Evolutionary conservation across 2,329 filamentous ascomycete species (phyloP), one percentile per base, ranked within the genome.

Genomic region (Pezicula carpinea): DNA sequence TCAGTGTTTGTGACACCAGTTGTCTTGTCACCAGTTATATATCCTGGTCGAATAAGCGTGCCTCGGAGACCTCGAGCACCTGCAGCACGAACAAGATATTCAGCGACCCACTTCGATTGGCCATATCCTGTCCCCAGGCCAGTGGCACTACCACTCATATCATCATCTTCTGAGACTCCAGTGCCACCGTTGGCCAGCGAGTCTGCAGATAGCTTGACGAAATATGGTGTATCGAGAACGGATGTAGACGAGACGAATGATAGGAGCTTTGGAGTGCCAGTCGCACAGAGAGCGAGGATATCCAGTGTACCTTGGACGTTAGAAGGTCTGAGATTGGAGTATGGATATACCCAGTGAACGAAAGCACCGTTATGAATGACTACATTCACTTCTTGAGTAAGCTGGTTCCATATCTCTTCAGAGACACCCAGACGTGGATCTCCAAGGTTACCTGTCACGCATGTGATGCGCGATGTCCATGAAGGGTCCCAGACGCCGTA

Each of bases 41-140:
- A 96, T 23, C 92, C 90, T 3, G 92, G 85, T 11, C 92, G 82
- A 41, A 96, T 74, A 35, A 96, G 80, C 18, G 83, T 77, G 14
- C 89, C 91, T 14, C 69, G 72, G 2, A 96, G 78, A 11, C 92
- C 91, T 47, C 88, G 79, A 47, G 73, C 73, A 42, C 90, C 89
- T 21, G 92, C 91, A 64, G 89, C 86, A 19, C 87, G 79, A 18
- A 90, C 79, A 40, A 96, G 74, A 42, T 79, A 69, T 58, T 83
- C 79, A 6, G 72, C 70, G 32, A 74, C 87, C 90, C 90, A 96
- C 70, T 97, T 96, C 54, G 80, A 82, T 66, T 96, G 91, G 3
- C 92, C 91, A 59, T 96, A 96, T 5, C 92, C 91, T 1, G 88
- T 96, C 33, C 82, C 82, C 2, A 96, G 80, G 26, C 88, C 88